phyloP scores from a whole-genome alignment of 441 rosid species.

The Populus hybrid region DNA sequence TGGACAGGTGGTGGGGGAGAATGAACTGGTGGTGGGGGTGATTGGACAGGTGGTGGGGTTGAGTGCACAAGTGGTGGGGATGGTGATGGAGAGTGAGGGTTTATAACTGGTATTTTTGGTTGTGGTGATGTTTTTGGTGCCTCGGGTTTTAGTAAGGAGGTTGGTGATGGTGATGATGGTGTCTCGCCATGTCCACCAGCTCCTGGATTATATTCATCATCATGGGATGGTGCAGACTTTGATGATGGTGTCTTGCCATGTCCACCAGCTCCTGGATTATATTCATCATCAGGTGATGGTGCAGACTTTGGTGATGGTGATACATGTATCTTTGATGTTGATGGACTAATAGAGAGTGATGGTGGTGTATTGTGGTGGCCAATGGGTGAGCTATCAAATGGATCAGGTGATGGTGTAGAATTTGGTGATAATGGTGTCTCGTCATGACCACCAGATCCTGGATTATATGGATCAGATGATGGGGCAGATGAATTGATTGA shows the following conservation, averaged over 20 bases:
- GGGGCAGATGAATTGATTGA: not conserved
- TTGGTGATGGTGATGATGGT: constrained; percentile 15
- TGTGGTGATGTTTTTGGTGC: not conserved
- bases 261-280: no score
- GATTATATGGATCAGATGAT: not conserved
- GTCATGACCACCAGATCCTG: not conserved
- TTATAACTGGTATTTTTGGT: constrained; percentile 1
- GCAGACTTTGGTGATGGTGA: no score
- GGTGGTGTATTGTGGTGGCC: no score
- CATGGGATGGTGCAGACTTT: no score
- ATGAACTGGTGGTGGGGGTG: not conserved
- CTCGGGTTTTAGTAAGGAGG: not conserved
- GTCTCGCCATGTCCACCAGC: not conserved
- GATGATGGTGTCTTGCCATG: no score
- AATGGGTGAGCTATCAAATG: no score
- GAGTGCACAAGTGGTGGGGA: not conserved
- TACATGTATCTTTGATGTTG: no score
- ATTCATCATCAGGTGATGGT: no score
- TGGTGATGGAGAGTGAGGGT: not conserved
- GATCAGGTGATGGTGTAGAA: no score
- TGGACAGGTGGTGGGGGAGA: constrained; percentile 3
- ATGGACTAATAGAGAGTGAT: no score
- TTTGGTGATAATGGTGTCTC: no score
- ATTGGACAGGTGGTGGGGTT: not conserved
- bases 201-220: no score